A percentile compares a stretch with the other conserved stretches of the same genome.
Evolutionary conservation across 2,329 filamentous ascomycete species (phyloP).

Genomic region (Aspergillus sp.): DNA sequence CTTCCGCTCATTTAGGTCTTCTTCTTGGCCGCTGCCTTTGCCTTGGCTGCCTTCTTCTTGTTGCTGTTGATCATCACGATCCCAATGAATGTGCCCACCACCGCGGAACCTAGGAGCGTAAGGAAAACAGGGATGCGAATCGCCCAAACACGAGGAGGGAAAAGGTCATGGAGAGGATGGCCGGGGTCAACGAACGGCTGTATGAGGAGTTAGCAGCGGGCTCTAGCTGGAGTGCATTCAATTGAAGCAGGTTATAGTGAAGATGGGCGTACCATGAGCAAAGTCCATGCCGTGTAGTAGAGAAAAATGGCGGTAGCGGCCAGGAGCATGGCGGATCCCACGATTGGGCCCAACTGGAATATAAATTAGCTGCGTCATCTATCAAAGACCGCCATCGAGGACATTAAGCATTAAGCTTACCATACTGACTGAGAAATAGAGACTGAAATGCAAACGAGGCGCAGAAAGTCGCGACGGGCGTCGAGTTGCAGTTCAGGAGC

Average conservation of each 20-base stretch:
- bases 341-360: conserved; percentile 76
- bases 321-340: conserved; percentile 68
- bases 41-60: conserved; percentile 92
- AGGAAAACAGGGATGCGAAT: conserved; percentile 98
- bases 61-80: conserved; percentile 99
- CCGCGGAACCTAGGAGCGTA: conserved; percentile 79
- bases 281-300: conserved; percentile 97
- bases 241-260: not conserved
- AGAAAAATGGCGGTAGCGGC: conserved; percentile 64
- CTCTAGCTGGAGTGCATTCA: not conserved
- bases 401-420: not conserved
- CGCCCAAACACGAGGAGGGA: conserved; percentile 95
- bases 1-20: conserved; percentile 38
- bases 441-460: not conserved
- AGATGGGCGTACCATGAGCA: conserved; percentile 68
- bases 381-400: no score
- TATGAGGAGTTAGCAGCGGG: no score
- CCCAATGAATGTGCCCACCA: conserved; percentile 90
- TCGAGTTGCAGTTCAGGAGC: not conserved
- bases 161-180: conserved; percentile 88
- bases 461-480: not conserved
- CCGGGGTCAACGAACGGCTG: conserved; percentile 96
- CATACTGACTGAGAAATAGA: not conserved
- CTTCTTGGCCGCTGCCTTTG: conserved; percentile 74
- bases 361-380: conserved; percentile 3